Evolutionary conservation across 768 basidiomycete genomes (phyloP), one percentile per base, ranked within the genome.

Genomic region (Pulveroboletus ravenelii): DNA sequence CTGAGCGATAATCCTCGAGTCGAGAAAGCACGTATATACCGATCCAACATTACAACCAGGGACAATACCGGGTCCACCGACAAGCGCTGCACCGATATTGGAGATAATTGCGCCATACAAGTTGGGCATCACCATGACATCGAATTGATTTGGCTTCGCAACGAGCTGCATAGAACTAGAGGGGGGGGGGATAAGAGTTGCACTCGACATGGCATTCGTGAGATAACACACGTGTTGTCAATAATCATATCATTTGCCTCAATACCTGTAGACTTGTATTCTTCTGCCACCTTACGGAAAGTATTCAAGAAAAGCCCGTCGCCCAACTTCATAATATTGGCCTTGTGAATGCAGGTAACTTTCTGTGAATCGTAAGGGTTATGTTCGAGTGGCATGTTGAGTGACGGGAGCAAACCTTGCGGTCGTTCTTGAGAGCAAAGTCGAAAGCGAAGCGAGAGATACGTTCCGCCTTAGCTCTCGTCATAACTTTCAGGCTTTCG

Each of bases 241-340:
- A 98, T 92, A 51, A 99, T 99, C 96, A 99, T 98, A 72, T 95
- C 90, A 64, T 97, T 95, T 67, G 78, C 90, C 59, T 82, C 81
- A 64, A 99, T 94, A 39, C 96, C 96, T 39, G 85, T 77, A 47
- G 84, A 85, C 72, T 84, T 89, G 80, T 98, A 99, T 68, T 97
- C 95, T 70, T 98, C 92, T 31, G 93, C 96, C 52, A 99, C 82
- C 53, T 84, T 81, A 60, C 93, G 89, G 85, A 97, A 99, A 20
- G 94, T 98, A 73, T 93, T 94, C 62, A 98, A 81, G 85, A 98
- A 98, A 38, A 99, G 82, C 71, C 96, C 96, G 64, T 98, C 96
- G 69, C 95, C 95, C 61, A 97, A 85, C 72, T 99, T 99, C 96
- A 99, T 99, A 78, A 99, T 99, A 78, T 98, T 98, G 63, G 96